These are phyloP conservation scores for Mollisia scopiformis DNA, from an alignment of 2,329 filamentous ascomycete species.

Conservation along the genomic window DNA sequence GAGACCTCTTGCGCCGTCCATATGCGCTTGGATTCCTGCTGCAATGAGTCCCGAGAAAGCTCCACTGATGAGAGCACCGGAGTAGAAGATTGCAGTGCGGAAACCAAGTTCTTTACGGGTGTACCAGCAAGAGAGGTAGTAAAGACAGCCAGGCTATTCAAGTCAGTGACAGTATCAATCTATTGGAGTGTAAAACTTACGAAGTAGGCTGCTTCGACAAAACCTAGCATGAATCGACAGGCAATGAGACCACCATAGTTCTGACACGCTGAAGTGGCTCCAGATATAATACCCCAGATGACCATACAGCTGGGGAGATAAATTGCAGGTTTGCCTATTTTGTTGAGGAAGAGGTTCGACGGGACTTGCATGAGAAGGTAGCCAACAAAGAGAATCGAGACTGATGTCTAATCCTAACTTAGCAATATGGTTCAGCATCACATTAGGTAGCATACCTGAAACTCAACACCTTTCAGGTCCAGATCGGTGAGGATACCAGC, in stretches of 20 bases:
- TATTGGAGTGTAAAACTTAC: slow-evolving; percentile 31
- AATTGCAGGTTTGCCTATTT: slow-evolving; percentile 50
- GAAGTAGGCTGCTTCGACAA: slow-evolving; percentile 59
- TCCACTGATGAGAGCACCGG: slow-evolving; percentile 69
- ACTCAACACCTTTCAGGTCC: slow-evolving; percentile 42
- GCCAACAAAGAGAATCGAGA: slow-evolving; percentile 44
- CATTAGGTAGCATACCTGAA: slow-evolving; percentile 37
- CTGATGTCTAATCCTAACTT: slow-evolving; percentile 39
- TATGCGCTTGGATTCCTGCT: slow-evolving; percentile 66
- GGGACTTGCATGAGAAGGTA: slow-evolving; percentile 48
- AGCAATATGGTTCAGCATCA: neutral
- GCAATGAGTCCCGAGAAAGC: slow-evolving; percentile 71
- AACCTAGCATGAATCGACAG: slow-evolving; percentile 53
- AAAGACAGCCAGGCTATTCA: slow-evolving; percentile 58
- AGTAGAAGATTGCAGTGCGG: slow-evolving; percentile 68
- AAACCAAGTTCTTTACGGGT: slow-evolving; percentile 68
- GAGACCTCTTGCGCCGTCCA: slow-evolving; percentile 60
- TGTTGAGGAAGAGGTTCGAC: slow-evolving; percentile 52
- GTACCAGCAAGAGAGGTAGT: slow-evolving; percentile 69
- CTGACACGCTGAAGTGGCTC: slow-evolving; percentile 50
- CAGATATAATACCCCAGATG: slow-evolving; percentile 53
- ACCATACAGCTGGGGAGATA: slow-evolving; percentile 54
- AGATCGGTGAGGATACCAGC: slow-evolving; percentile 51
- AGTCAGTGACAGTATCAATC: neutral
- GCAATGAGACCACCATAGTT: slow-evolving; percentile 49